Conservation (phyloP, 164 flowering plant genomes). For the Annona cherimola region DNA sequence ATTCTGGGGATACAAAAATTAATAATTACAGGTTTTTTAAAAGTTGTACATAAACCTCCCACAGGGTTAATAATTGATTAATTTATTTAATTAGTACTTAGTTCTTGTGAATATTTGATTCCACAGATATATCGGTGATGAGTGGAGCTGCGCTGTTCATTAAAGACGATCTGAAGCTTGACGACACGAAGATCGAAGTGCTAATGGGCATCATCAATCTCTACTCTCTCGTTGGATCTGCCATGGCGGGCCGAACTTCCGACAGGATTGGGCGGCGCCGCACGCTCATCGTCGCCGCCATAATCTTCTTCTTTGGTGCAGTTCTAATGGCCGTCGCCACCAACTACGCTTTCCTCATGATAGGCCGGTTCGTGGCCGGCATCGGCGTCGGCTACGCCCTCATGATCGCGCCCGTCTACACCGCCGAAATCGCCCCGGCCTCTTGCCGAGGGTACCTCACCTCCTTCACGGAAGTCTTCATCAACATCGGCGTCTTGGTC, state of each 20-base stretch:
- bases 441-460: slow-evolving; percentile 29
- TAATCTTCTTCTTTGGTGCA: slow-evolving; percentile 32
- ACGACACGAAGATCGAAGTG: slow-evolving; percentile 23
- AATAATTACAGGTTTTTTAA: too few species aligned
- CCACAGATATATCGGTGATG: slow-evolving; percentile 19
- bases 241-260: slow-evolving; percentile 27
- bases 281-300: slow-evolving; percentile 30
- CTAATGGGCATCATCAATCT: slow-evolving; percentile 25
- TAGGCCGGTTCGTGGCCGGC: slow-evolving; percentile 35
- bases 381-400: slow-evolving; percentile 35
- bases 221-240: slow-evolving; percentile 27
- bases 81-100: too few species aligned
- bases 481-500: slow-evolving; percentile 33
- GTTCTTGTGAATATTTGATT: too few species aligned
- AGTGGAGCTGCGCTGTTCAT: slow-evolving; percentile 34
- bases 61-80: too few species aligned
- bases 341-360: slow-evolving; percentile 28
- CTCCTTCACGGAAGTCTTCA: slow-evolving; percentile 39
- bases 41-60: too few species aligned
- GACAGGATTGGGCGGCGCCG: slow-evolving; percentile 37
- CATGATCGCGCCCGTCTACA: slow-evolving; percentile 38
- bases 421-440: slow-evolving; percentile 32
- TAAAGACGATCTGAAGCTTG: slow-evolving; percentile 21
- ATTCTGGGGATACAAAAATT: too few species aligned
- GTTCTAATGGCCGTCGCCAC: slow-evolving; percentile 29